These are phyloP conservation scores for Paraleonurus japonicus DNA, from an alignment of 257 asterid species.

Conservation along the genomic window DNA sequence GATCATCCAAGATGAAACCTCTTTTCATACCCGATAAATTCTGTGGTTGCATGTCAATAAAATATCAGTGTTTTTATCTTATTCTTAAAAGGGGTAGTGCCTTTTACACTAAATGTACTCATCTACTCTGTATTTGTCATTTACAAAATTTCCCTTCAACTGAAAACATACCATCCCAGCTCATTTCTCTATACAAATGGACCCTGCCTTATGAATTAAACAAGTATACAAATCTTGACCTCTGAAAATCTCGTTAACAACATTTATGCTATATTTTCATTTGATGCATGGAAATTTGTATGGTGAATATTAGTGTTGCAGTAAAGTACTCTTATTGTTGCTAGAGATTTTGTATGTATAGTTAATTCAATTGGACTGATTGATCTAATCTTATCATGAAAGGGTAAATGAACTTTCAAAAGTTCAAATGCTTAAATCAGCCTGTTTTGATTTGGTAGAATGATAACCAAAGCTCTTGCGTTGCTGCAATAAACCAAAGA, in stretches of 20 bases:
- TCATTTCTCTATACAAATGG: background rate
- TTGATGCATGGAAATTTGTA: background rate
- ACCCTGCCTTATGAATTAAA: background rate
- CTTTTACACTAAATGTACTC: background rate
- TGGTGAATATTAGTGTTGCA: background rate
- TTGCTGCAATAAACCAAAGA: background rate
- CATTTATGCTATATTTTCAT: background rate
- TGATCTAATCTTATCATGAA: conserved; percentile 2
- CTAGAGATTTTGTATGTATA: background rate
- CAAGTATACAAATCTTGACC: background rate
- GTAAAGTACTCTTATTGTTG: background rate
- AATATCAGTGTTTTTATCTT: background rate
- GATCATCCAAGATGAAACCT: background rate
- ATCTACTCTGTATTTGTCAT: background rate
- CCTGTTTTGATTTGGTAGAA: background rate
- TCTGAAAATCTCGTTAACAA: background rate
- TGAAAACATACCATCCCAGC: background rate
- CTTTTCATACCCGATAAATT: background rate
- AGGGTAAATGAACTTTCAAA: background rate
- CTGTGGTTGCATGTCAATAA: background rate
- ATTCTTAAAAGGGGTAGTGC: background rate
- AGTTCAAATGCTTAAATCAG: background rate
- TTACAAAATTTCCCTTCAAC: background rate
- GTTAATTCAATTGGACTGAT: background rate
- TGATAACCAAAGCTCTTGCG: background rate